phyloP scores from a whole-genome alignment of 225 moss, liverwort and hornwort species.

The Ulota crispa region DNA sequence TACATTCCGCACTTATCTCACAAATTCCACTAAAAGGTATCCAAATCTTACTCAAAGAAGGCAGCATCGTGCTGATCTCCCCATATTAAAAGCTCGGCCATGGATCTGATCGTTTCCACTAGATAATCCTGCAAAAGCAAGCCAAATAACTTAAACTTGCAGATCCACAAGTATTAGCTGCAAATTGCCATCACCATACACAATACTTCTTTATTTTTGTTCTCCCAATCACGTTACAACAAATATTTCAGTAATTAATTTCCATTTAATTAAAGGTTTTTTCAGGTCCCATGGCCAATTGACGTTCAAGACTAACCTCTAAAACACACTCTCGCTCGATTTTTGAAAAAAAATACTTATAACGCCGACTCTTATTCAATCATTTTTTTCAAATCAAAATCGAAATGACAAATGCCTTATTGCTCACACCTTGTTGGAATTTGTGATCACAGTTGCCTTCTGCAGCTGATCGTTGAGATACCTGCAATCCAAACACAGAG shows the following conservation, averaged over 20 bases:
- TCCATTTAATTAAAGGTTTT: neutral
- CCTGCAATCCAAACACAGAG: slow-evolving; percentile 49
- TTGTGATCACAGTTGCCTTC: slow-evolving; percentile 72
- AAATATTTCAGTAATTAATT: neutral
- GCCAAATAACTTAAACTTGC: neutral
- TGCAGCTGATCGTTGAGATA: slow-evolving; percentile 94
- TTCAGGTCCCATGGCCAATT: neutral
- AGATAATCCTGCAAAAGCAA: slow-evolving; percentile 52
- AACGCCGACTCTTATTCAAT: neutral
- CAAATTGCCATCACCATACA: neutral
- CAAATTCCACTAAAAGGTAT: neutral
- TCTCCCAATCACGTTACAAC: neutral
- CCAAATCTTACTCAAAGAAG: slow-evolving; percentile 89
- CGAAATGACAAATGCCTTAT: neutral
- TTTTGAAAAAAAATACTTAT: neutral
- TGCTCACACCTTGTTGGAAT: slow-evolving; percentile 78
- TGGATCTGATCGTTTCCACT: slow-evolving; percentile 92
- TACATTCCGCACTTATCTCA: neutral
- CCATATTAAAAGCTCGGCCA: slow-evolving; percentile 98
- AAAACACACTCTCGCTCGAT: neutral
- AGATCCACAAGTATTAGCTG: slow-evolving; percentile 4
- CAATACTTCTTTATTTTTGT: neutral
- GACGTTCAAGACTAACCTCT: neutral
- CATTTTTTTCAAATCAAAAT: neutral
- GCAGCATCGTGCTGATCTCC: slow-evolving; percentile 99